Conservation (phyloP, 495 filamentous ascomycete genomes). For the Penicillium turbatum region DNA sequence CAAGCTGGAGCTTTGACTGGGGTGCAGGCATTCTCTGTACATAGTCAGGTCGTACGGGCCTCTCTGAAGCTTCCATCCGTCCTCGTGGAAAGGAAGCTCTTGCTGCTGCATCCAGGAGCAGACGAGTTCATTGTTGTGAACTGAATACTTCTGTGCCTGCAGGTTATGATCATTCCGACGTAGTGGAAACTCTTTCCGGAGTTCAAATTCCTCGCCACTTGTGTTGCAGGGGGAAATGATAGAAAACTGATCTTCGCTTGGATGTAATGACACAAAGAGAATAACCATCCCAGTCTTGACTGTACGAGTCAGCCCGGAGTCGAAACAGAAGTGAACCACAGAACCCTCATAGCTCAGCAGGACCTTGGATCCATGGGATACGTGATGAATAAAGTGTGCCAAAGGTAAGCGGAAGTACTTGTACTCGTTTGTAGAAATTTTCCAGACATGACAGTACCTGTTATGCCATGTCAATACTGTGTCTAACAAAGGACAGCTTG, state of each 20-base stretch:
- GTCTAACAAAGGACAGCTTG: neutral
- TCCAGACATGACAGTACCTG: conserved; percentile 33
- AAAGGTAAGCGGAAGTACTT: conserved; percentile 25
- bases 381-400: conserved; percentile 3
- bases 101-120: neutral
- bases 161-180: neutral
- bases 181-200: neutral
- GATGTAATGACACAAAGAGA: conserved; percentile 1
- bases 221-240: neutral
- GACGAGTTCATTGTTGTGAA: neutral
- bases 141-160: neutral
- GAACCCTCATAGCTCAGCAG: conserved; percentile 11
- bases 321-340: conserved; percentile 26
- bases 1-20: neutral
- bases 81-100: neutral
- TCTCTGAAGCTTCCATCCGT: no score
- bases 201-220: neutral
- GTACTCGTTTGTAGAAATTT: conserved; percentile 18
- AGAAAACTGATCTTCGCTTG: conserved; percentile 8
- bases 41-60: no score
- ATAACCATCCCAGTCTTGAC: neutral
- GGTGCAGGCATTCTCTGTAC: neutral
- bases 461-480: neutral
- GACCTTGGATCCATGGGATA: conserved; percentile 18
- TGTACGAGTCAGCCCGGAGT: conserved; percentile 13